Evolutionary conservation across 2,329 filamentous ascomycete genomes (phyloP), one percentile per base, ranked within the genome.

Genomic region (Tolypocladium pustulatum): DNA sequence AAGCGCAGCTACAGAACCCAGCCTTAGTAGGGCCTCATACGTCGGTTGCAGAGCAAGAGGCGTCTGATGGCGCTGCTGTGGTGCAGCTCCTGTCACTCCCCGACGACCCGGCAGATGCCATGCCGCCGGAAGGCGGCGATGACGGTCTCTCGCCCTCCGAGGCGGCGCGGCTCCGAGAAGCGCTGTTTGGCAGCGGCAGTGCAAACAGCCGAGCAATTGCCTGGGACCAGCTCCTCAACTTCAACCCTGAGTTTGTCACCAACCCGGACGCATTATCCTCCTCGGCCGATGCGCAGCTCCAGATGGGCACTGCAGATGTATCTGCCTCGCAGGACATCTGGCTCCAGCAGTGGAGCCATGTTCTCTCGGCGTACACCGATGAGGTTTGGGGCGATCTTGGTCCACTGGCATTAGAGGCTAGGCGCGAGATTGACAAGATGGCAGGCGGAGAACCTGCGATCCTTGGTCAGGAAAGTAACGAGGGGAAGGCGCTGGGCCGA

Each of bases 321-420:
- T 63, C 65, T 5, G 73, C 75, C 59, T 76, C 75, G 27, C 76
- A 70, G 65, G 65, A 72, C 54, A 63, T 71, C 20, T 85, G 82
- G 81, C 68, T 81, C 15, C 70, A 74, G 40, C 77, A 83, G 64
- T 86, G 83, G 83, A 75, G 76, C 38, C 74, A 76, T 49, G 81
- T 85, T 9, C 72, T 86, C 30, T 78, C 74, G 2, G 72, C 75
- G 38, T 87, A 87, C 63, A 78, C 78, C 0, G 84, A 88, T 66
- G 82, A 88, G 58, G 85, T 89, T 30, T 89, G 86, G 87, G 87
- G 86, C 25, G 83, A 82, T 59, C 69, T 89, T 25, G 71, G 77
- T 36, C 76, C 80, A 4, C 72, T 87, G 38, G 78, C 85, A 12
- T 72, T 76, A 55, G 77, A 82, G 61, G 86, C 86, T 4, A 75